Base-by-base conservation (phyloP, 2,329 filamentous ascomycete genomes). In the Pleomassaria siparia region DNA sequence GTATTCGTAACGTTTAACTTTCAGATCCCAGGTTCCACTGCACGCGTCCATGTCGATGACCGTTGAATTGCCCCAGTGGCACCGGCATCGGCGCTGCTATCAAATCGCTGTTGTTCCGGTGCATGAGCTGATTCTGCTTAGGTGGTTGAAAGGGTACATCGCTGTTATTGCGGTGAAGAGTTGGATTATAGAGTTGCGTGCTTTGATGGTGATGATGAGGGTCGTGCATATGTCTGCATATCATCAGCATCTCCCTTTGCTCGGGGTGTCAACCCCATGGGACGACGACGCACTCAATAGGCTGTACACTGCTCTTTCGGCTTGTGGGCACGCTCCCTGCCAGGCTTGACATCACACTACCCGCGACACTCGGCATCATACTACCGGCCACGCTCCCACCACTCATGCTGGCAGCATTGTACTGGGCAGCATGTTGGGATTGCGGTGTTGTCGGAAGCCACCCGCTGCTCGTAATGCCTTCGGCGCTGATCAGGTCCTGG, bases 21-120 rank as follows among this genome's bases (percentile, higher is more conserved):
- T 70, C 67, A 18, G 63, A 66, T 9, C 67, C 66, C 46, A 70
- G 51, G 40, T 64, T 63, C 67, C 67, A 70, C 49, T 66, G 57
- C 43, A 69, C 60, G n/a, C 60, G 56, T 7, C 60, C 60, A 36
- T 53, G 49, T n/a, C 47, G 44, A 40, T 43, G 35, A 5, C 54
- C 53, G 3, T 43, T 51, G 21, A 59, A 53, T 30, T 50, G 50
- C 7, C 54, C 58, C 4, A 59, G 49, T n/a, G 55, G 51, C 43
- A 66, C 40, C 2, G 64, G 64, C 46, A 60, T 55, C 11, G 64
- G 64, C 21, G 57, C 52, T 32, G 58, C 49, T 21, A 68, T 60
- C 8, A 67, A 43, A 39, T 67, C 64, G 49, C 65, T 69, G 39
- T 40, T 57, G 6, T 47, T 59, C 26, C 64, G 54, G 2, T 57